Conservation (phyloP, 225 moss, liverwort and hornwort genomes). For the Lunularia cruciata region DNA sequence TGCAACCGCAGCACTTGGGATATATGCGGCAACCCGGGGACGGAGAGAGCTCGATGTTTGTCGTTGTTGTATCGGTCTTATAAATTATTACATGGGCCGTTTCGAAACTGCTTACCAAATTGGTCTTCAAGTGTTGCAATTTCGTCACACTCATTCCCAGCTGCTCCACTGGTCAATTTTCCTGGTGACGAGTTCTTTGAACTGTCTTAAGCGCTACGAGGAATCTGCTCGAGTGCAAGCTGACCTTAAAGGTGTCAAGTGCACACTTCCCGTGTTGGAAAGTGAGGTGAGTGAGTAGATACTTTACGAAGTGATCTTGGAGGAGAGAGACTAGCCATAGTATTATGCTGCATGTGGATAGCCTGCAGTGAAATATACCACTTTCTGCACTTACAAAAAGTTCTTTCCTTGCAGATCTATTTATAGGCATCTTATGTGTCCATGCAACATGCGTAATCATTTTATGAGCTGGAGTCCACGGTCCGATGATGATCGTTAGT, state of each 20-base stretch:
- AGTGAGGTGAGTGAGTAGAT: constrained; percentile 33
- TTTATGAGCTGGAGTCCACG: no score
- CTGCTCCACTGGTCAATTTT: constrained; percentile 45
- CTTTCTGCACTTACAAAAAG: not conserved
- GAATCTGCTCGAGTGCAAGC: constrained; percentile 39
- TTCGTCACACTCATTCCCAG: constrained; percentile 45
- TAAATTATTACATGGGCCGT: constrained; percentile 51
- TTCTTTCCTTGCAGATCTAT: not conserved
- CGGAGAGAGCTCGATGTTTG: constrained; percentile 45
- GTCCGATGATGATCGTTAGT: no score
- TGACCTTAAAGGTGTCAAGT: constrained; percentile 30
- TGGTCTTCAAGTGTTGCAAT: constrained; percentile 29
- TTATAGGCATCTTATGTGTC: not conserved
- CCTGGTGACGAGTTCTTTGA: constrained; percentile 40
- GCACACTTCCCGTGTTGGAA: constrained; percentile 34
- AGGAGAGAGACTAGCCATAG: constrained; percentile 23
- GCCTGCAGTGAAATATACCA: not conserved
- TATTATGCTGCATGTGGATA: not conserved
- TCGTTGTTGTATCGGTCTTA: constrained; percentile 40
- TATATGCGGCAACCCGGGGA: constrained; percentile 45
- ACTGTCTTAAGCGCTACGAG: constrained; percentile 38
- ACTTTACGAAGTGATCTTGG: no score
- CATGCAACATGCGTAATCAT: no score
- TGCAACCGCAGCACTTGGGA: constrained; percentile 33
- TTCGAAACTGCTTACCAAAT: constrained; percentile 39